Evolutionary conservation across 148 eudicot species (phyloP), one percentile per base, ranked within the genome.

Genomic region (Camellia sinensis): DNA sequence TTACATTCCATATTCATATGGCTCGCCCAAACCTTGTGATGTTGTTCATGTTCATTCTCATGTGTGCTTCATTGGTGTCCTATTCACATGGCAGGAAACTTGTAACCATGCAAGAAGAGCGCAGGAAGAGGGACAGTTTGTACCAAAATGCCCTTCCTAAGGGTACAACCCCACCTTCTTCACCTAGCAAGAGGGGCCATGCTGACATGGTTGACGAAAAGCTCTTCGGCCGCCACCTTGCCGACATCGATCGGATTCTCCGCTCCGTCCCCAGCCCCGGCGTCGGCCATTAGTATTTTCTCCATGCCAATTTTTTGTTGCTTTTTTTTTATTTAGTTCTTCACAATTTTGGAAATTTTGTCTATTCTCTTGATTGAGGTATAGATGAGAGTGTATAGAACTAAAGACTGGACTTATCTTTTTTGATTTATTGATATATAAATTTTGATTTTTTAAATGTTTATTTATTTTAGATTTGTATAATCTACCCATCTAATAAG

Each of bases 181-280:
- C 88, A n/a, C 82, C 88, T 0, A 83, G 84, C 67, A 88, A 83
- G 69, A 82, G 75, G 21, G 70, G 80, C 7, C 83, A 88, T 8
- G 70, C 82, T 63, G 48, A 62, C 6, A 57, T 80, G 50, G 14
- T 50, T 6, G 74, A 77, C 44, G 71, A 73, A 48, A 77, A 79
- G 81, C 84, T 83, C 79, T 60, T 85, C 45, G 43, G 67, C 63
- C 85, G 87, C 56, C 89, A 87, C 63, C 86, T 82, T 44, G 69
- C 80, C 29, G 79, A 76, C 40, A 13, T 83, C 7, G 83, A 85
- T 6, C 85, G 88, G 65, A 74, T 77, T 40, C 83, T 89, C 50
- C 77, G 81, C 72, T 89, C 91, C 10, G 89, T 85, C 8, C 91
- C 91, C 53, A 87, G 91, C 63, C 91, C 89, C 7, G 89, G 89